These are phyloP conservation scores for Phlebopus sp. DNA, from an alignment of 1,284 basidiomycete genomes.

Conservation along the genomic window DNA sequence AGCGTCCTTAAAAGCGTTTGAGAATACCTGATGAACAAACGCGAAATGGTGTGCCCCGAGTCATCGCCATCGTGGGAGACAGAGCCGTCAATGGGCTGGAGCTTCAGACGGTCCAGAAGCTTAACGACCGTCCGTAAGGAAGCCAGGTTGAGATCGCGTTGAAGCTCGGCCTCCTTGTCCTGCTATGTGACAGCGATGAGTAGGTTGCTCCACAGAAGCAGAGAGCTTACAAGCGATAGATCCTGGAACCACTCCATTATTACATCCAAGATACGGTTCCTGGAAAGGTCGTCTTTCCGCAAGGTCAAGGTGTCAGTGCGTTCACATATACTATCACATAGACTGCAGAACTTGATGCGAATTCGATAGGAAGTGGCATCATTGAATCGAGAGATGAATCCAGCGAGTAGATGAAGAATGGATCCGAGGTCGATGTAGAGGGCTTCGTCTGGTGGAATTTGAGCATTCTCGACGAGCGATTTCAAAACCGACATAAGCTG, in stretches of 20 bases:
- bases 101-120: constrained; percentile 72
- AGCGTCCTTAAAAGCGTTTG: constrained; percentile 62
- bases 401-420: constrained; percentile 60
- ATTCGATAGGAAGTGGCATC: constrained; percentile 57
- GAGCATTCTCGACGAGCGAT: constrained; percentile 73
- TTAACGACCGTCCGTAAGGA: constrained; percentile 71
- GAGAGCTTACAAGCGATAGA: constrained; percentile 41
- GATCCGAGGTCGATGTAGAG: constrained; percentile 70
- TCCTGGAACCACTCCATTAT: constrained; percentile 76
- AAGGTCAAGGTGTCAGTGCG: constrained; percentile 60
- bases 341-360: constrained; percentile 73
- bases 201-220: not conserved
- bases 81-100: constrained; percentile 58
- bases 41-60: constrained; percentile 64
- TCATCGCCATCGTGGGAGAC: constrained; percentile 58
- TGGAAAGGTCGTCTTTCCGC: constrained; percentile 62
- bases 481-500: constrained; percentile 76
- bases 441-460: constrained; percentile 56
- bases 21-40: constrained; percentile 78
- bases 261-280: constrained; percentile 73
- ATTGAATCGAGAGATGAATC: constrained; percentile 64
- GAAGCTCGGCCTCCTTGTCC: constrained; percentile 33
- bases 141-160: constrained; percentile 69
- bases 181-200: constrained; percentile 15
- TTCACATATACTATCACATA: constrained; percentile 68